phyloP scores from a whole-genome alignment of 2,329 filamentous ascomycete genomes.

The Phaeomoniella chlamydospora region DNA sequence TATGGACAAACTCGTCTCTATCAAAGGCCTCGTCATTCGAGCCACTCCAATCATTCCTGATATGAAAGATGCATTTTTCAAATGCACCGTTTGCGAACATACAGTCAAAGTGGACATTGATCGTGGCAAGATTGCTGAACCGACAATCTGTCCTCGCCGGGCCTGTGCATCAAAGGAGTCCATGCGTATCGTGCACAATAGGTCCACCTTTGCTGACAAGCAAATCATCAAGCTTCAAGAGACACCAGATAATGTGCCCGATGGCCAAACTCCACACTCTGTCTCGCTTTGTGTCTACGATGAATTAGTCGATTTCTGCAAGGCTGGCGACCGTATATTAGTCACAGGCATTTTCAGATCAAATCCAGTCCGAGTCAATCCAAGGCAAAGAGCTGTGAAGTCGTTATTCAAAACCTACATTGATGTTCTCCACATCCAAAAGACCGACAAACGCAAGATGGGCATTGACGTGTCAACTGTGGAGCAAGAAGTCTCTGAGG shows the following conservation, averaged over 20 bases:
- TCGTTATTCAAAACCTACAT: slow-evolving; percentile 97
- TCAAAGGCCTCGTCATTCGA: slow-evolving; percentile 93
- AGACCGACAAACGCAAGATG: slow-evolving; percentile 88
- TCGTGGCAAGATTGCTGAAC: slow-evolving; percentile 89
- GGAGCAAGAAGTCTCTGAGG: slow-evolving; percentile 64
- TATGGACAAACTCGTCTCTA: slow-evolving; percentile 88
- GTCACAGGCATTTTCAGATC: slow-evolving; percentile 95
- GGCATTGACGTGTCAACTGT: slow-evolving; percentile 83
- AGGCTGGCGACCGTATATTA: slow-evolving; percentile 89
- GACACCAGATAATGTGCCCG: slow-evolving; percentile 84
- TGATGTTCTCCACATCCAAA: slow-evolving; percentile 88
- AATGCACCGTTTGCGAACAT: slow-evolving; percentile 84
- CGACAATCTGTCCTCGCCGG: slow-evolving; percentile 71
- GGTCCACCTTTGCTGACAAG: slow-evolving; percentile 89
- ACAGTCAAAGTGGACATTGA: slow-evolving; percentile 84
- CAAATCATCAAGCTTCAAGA: slow-evolving; percentile 98
- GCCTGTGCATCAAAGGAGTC: slow-evolving; percentile 79
- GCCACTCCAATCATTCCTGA: slow-evolving; percentile 94
- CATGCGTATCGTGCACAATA: slow-evolving; percentile 96
- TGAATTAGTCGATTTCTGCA: slow-evolving; percentile 93
- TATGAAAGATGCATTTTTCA: slow-evolving; percentile 98
- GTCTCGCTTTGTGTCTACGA: slow-evolving; percentile 95
- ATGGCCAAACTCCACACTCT: slow-evolving; percentile 93
- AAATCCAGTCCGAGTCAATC: slow-evolving; percentile 86
- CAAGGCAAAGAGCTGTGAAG: slow-evolving; percentile 81